phyloP scores from a whole-genome alignment of 2,329 filamentous ascomycete species.

The Neopestalotiopsis sp. region DNA sequence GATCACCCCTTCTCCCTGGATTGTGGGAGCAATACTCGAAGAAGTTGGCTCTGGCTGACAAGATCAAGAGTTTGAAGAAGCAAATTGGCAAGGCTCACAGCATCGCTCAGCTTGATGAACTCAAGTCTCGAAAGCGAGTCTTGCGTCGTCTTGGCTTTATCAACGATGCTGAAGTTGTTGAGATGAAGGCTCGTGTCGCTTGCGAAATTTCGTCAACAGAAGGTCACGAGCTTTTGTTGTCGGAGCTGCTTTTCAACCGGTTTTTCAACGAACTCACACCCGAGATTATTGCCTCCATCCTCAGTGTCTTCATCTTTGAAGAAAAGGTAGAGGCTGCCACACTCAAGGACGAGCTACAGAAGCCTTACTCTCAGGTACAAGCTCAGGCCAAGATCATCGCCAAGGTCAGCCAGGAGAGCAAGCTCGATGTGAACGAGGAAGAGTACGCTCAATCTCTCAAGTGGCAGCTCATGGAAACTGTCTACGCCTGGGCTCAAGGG shows the following conservation, averaged over 20 bases:
- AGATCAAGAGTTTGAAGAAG: conserved; percentile 89
- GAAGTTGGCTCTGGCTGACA: conserved; percentile 77
- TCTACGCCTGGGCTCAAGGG: conserved; percentile 89
- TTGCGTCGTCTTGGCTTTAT: conserved; percentile 94
- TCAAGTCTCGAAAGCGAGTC: conserved; percentile 95
- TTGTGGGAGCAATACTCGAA: conserved; percentile 86
- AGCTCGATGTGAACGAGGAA: conserved; percentile 91
- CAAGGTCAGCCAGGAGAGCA: conserved; percentile 94
- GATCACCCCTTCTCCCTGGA: conserved; percentile 81
- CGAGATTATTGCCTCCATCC: conserved; percentile 82
- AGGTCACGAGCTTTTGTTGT: conserved; percentile 91
- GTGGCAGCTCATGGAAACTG: conserved; percentile 96
- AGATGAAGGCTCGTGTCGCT: conserved; percentile 95
- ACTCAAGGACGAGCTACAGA: conserved; percentile 83
- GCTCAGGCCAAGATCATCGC: conserved; percentile 86
- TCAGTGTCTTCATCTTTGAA: conserved; percentile 97
- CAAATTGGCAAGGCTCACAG: conserved; percentile 84
- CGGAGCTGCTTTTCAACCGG: conserved; percentile 92
- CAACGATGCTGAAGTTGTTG: conserved; percentile 92
- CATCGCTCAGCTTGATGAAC: conserved; percentile 91
- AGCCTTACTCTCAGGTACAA: conserved; percentile 86
- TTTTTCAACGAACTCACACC: conserved; percentile 97
- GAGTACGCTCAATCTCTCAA: conserved; percentile 91
- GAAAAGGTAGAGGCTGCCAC: conserved; percentile 85
- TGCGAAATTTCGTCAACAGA: conserved; percentile 94